These are phyloP conservation scores for Coniochaeta sp. DNA, from an alignment of 2,329 filamentous ascomycete genomes.

Conservation along the genomic window DNA sequence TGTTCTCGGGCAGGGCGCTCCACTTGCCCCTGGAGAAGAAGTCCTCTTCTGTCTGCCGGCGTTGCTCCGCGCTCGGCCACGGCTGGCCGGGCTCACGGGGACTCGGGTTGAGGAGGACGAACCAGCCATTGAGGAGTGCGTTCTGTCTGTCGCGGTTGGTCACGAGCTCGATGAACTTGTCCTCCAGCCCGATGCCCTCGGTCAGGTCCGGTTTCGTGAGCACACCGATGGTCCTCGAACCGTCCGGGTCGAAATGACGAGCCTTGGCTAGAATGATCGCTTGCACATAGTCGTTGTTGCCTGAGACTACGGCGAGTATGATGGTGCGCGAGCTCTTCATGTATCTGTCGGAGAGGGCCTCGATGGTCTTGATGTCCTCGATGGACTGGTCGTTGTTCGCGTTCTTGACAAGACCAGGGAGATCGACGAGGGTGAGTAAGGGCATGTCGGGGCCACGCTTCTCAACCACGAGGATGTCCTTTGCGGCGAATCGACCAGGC, in stretches of 20 bases:
- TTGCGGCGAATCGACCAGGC: constrained; percentile 41
- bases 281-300: constrained; percentile 48
- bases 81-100: constrained; percentile 32
- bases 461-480: constrained; percentile 50
- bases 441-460: constrained; percentile 52
- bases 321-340: constrained; percentile 50
- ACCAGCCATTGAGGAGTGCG: constrained; percentile 45
- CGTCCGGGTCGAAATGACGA: constrained; percentile 40
- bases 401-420: constrained; percentile 51
- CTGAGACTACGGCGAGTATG: constrained; percentile 47
- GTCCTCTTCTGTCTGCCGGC: constrained; percentile 33
- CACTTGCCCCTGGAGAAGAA: constrained; percentile 44
- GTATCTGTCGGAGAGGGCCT: constrained; percentile 42
- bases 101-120: constrained; percentile 41
- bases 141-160: constrained; percentile 42
- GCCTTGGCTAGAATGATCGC: constrained; percentile 44
- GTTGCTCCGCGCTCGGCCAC: constrained; percentile 34
- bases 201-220: constrained; percentile 46
- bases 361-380: constrained; percentile 44
- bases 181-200: constrained; percentile 43
- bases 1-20: constrained; percentile 36
- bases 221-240: constrained; percentile 42
- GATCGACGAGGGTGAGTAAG: constrained; percentile 53
- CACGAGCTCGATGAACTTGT: constrained; percentile 47
- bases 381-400: constrained; percentile 45